Base-by-base conservation (phyloP, 2,329 filamentous ascomycete genomes). In the Didymella segeticola region DNA sequence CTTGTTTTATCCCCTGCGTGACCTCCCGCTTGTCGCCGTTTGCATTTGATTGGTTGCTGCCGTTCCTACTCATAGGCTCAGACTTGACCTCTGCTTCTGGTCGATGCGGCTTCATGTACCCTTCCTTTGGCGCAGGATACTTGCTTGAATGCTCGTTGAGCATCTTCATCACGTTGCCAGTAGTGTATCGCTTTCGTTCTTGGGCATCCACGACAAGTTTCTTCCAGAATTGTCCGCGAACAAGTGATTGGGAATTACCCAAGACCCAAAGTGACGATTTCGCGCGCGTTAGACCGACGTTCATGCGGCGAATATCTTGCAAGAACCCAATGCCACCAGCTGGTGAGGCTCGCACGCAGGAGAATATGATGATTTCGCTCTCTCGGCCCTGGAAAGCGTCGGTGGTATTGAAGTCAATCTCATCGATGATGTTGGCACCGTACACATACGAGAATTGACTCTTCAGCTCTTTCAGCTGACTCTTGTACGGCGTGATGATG, bases 291-390 rank as follows among this genome's bases (percentile, higher is more conserved):
- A 99, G 82, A 78, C 95, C 95, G 68, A 99, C 95, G 75, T 99
- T 99, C 96, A 99, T 98, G 82, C 95, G 93, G 54, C 95, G 87
- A 70, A 99, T 96, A 73, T 99, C 95, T 48, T 91, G 90, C 84
- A 99, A 89, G 85, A 99, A 99, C 82, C 95, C 95, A 69, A 99
- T 96, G 67, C 93, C 92, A n/a, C 90, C 89, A 7, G 89, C 90
- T n/a, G 90, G 86, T 25, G 89, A 93, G 19, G 95, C 93, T 78
- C 95, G 88, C 57, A 99, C 95, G 75, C 96, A 99, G 33, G 95
- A 98, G 79, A 99, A 99, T 60, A 99, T 98, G 74, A 99, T 98
- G 59, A 99, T 89, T 71, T 99, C 95, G 68, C 92, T 95, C 76
- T 99, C 95, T 63, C 96, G 87, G 58, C 95, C 95, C 74, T 99